phyloP scores from a whole-genome alignment of 352 stramenopile genomes.

The Globisporangium orthogonon region DNA sequence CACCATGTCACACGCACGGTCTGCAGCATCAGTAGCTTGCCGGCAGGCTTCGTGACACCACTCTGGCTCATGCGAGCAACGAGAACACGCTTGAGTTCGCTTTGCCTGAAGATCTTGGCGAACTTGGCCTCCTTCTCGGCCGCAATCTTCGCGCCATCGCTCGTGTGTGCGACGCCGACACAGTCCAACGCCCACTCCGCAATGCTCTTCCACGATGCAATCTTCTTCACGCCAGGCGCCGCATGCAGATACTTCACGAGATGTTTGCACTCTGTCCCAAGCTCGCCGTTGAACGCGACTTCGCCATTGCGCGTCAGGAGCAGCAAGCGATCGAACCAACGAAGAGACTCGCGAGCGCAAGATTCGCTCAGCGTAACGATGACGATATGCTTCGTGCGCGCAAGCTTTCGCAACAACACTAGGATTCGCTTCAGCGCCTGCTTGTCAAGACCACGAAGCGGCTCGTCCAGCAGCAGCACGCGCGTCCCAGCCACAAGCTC shows the following conservation, averaged over 20 bases:
- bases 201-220: slow-evolving; percentile 5
- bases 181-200: slow-evolving; percentile 15
- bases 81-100: slow-evolving; percentile 14
- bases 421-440: slow-evolving; percentile 36
- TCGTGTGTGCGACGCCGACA: slow-evolving; percentile 3
- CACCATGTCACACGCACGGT: slow-evolving; percentile 5
- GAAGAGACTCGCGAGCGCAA: slow-evolving; percentile 7
- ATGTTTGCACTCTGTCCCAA: slow-evolving; percentile 11
- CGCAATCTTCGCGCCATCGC: slow-evolving; percentile 1
- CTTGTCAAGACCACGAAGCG: slow-evolving; percentile 63
- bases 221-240: slow-evolving; percentile 11
- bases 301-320: slow-evolving; percentile 14
- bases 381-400: slow-evolving; percentile 8
- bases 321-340: slow-evolving; percentile 15
- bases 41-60: slow-evolving; percentile 8
- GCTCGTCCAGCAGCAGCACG: slow-evolving; percentile 67
- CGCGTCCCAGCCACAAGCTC: slow-evolving; percentile 60
- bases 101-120: slow-evolving; percentile 18
- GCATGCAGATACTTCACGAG: slow-evolving; percentile 14
- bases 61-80: slow-evolving; percentile 9
- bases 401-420: slow-evolving; percentile 7
- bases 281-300: slow-evolving; percentile 15
- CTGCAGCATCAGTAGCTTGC: slow-evolving; percentile 4
- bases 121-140: slow-evolving; percentile 16
- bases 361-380: slow-evolving; percentile 15